Evolutionary conservation across 345 rosid species (phyloP).

Genomic region (Rhodamnia argentea): DNA sequence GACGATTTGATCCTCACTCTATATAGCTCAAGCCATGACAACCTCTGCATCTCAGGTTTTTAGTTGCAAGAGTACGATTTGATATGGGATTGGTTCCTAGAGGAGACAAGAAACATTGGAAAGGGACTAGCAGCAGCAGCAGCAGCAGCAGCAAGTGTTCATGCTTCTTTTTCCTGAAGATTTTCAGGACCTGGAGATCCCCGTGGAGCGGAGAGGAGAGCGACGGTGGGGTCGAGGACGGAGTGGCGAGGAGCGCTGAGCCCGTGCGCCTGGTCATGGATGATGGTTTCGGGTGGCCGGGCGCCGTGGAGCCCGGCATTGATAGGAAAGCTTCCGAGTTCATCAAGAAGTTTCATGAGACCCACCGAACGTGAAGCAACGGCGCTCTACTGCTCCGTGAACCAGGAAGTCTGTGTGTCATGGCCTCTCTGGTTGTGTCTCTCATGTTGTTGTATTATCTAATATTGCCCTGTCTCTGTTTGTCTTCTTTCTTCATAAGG

Average conservation of each 20-base stretch:
- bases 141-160: background rate
- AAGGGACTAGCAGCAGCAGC: background rate
- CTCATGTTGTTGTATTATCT: background rate
- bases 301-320: constrained; percentile 18
- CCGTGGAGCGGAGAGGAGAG: constrained; percentile 10
- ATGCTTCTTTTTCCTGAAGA: constrained; percentile 14
- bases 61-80: background rate
- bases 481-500: background rate
- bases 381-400: background rate
- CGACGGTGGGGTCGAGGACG: constrained; percentile 9
- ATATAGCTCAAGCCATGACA: background rate
- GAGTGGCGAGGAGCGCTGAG: background rate
- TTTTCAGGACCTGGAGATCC: constrained; percentile 22
- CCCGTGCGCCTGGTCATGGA: background rate
- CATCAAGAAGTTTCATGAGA: constrained; percentile 29
- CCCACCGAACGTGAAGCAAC: background rate
- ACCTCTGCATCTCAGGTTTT: background rate
- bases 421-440: background rate
- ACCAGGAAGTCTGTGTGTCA: background rate
- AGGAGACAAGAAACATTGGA: background rate
- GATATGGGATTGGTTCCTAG: background rate
- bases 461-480: background rate
- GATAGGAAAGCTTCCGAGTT: constrained; percentile 23
- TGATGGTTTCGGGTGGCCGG: constrained; percentile 8
- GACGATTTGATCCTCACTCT: background rate